phyloP scores from a whole-genome alignment of 371 early-diverging fungal species.

The Aphelidium insulamus region DNA sequence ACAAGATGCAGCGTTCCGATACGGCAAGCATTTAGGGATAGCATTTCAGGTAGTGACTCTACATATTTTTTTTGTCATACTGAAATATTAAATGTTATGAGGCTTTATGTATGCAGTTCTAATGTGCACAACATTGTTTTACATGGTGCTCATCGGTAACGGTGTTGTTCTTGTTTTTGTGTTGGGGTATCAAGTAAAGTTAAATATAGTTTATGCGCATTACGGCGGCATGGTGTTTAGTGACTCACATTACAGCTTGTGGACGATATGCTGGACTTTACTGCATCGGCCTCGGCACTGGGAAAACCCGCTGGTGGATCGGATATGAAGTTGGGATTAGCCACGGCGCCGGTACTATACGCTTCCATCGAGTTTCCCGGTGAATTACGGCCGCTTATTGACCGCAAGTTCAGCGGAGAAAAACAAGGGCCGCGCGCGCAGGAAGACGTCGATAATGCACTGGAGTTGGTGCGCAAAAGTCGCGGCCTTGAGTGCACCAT shows the following conservation, averaged over 20 bases:
- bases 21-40: conserved; percentile 69
- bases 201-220: too few relatives aligned
- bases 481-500: conserved; percentile 38
- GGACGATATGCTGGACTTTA: conserved; percentile 84
- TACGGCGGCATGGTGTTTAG: too few relatives aligned
- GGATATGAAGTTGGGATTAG: conserved; percentile 60
- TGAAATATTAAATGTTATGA: too few relatives aligned
- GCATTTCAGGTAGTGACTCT: conserved; percentile 57
- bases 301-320: conserved; percentile 71
- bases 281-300: conserved; percentile 42
- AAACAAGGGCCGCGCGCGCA: too few relatives aligned
- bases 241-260: conserved; percentile 54
- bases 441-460: conserved; percentile 38
- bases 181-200: too few relatives aligned
- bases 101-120: too few relatives aligned
- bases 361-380: conserved; percentile 72
- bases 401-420: conserved; percentile 44
- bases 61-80: not conserved
- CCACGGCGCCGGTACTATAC: conserved; percentile 82
- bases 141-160: too few relatives aligned
- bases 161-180: too few relatives aligned
- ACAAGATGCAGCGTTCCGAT: conserved; percentile 51
- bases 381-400: conserved; percentile 59
- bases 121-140: too few relatives aligned
- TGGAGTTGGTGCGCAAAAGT: conserved; percentile 41